Base-by-base conservation (phyloP, 345 rosid species). In the Arabidopsis suecica region DNA sequence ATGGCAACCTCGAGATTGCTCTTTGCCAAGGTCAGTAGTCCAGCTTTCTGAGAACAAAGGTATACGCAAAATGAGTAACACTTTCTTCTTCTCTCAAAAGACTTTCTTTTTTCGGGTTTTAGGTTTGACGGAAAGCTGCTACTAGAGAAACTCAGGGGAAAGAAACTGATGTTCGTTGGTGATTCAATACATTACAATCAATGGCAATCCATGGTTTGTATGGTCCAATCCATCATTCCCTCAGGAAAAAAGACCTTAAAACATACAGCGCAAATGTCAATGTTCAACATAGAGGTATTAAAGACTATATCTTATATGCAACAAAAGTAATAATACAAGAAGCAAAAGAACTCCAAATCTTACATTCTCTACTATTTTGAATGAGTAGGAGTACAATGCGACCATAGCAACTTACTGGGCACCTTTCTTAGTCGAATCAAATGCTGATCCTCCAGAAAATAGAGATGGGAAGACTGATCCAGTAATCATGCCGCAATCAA, bases 1-100 rank as follows among this genome's bases (percentile, higher is more conserved):
- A 83, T 95, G 99, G 99, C 88, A 95, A 67, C 99, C 99, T 28
- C 85, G 79, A 57, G 93, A 89, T 53, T 95, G 99, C 55, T 86
- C 91, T 45, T 73, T 95, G 70, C 99, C 97, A 75, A 87, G 82
- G 97, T 92, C 65, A 78, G 69, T 23, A n/a, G n/a, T 44, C 4
- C 37, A 20, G 2, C 23, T 41, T 44, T 37, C 38, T 42, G 38
- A 65, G 18, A 41, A 32, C 11, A 13, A 60, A 36, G 54, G n/a
- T n/a, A 65, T 25, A 53, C 25, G 23, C 48, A 47, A 47, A n/a
- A 9, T 37, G 37, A 7, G 7, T 33, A 2, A 54, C 64, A 32
- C 5, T 59, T 32, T 51, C 65, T 18, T 20, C 41, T 51, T 32
- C 37, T 25, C 13, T 45, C 38, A 32, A 34, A 20, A 36, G 34